These are phyloP conservation scores for Monosporascus sp. DNA, from an alignment of 2,329 filamentous ascomycete species.

Conservation along the genomic window DNA sequence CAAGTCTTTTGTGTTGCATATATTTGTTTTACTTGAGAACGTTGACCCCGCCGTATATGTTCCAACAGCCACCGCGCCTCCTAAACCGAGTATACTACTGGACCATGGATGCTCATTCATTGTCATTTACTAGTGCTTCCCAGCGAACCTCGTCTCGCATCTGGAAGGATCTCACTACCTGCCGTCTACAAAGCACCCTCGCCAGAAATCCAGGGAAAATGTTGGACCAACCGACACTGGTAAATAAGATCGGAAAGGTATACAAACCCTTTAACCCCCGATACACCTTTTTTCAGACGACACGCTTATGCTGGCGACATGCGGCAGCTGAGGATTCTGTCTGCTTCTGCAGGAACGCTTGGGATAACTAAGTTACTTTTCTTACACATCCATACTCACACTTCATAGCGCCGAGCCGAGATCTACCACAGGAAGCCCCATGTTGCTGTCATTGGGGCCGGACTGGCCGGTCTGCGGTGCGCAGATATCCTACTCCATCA, in stretches of 20 bases:
- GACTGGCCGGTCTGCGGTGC: conserved; percentile 65
- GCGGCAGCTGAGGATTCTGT: not conserved
- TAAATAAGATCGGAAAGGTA: not conserved
- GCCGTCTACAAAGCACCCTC: not conserved
- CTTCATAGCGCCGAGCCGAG: conserved; percentile 20
- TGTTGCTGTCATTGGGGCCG: conserved; percentile 65
- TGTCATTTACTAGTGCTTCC: conserved; percentile 1
- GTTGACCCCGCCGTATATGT: not conserved
- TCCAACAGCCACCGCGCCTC: not conserved
- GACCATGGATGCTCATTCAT: conserved; percentile 3
- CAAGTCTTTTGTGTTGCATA: not conserved
- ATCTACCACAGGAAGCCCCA: conserved; percentile 38
- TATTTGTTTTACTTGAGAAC: not conserved
- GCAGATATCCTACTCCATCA: conserved; percentile 61
- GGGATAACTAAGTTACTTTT: not conserved
- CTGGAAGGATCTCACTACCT: conserved; percentile 3
- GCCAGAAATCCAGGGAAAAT: not conserved
- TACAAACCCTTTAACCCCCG: not conserved
- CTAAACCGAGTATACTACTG: not conserved
- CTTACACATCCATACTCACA: conserved; percentile 2
- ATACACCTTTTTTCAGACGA: not conserved
- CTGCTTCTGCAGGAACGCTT: not conserved
- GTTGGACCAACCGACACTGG: not conserved
- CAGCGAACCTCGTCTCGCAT: conserved; percentile 1
- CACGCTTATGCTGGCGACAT: not conserved